phyloP scores from a whole-genome alignment of 192 early-diverging fungal genomes.

The Backusella westeae region DNA sequence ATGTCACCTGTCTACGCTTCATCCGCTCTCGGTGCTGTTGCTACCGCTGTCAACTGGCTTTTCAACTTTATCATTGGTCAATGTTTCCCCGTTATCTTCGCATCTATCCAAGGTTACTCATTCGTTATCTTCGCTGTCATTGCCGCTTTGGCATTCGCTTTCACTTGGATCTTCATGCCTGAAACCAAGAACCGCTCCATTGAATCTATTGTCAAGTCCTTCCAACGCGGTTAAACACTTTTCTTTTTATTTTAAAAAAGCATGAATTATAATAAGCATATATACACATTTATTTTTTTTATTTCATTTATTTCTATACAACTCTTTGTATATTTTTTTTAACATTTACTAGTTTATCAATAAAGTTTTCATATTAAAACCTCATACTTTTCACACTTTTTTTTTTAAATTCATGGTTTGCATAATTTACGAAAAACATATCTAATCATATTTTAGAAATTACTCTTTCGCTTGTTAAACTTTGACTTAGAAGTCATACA shows the following conservation, averaged over 20 bases:
- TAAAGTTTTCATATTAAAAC: background rate
- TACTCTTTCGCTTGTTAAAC: background rate
- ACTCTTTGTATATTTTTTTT: background rate
- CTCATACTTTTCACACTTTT: background rate
- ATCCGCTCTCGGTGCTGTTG: constrained; percentile 65
- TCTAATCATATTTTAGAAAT: background rate
- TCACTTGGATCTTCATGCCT: constrained; percentile 45
- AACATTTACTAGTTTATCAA: background rate
- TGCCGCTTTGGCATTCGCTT: constrained; percentile 24
- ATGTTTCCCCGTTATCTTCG: constrained; percentile 38
- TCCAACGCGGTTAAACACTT: constrained; percentile 9
- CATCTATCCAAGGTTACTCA: constrained; percentile 39
- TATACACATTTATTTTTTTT: background rate
- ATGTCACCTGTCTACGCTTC: constrained; percentile 74
- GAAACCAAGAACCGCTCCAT: constrained; percentile 54
- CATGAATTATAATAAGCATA: background rate
- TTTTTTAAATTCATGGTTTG: background rate
- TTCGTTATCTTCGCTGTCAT: constrained; percentile 15
- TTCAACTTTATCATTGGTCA: constrained; percentile 48
- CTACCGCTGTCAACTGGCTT: constrained; percentile 73
- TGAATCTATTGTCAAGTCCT: constrained; percentile 51
- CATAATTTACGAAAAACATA: background rate
- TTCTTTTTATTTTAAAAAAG: background rate
- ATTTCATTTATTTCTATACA: background rate
- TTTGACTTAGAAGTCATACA: background rate